Conservation (phyloP, 2,329 filamentous ascomycete genomes). For the Talaromyces sp. region DNA sequence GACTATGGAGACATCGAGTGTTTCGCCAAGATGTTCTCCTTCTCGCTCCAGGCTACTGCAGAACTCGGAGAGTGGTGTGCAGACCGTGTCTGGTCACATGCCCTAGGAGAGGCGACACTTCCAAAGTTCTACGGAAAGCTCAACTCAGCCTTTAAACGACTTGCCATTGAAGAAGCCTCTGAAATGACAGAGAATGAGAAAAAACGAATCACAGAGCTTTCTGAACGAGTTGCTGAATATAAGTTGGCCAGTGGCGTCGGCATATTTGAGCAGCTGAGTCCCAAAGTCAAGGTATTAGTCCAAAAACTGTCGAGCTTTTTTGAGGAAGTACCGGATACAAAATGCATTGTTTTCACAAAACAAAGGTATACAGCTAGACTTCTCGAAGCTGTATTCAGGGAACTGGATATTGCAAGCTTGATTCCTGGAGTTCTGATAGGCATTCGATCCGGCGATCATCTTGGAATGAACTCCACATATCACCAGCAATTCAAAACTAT, state of each 20-base stretch:
- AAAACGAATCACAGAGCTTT: conserved; percentile 55
- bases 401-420: conserved; percentile 56
- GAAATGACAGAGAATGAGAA: conserved; percentile 51
- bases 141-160: conserved; percentile 12
- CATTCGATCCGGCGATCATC: conserved; percentile 45
- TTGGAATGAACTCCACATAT: conserved; percentile 62
- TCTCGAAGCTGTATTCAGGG: conserved; percentile 62
- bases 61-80: conserved; percentile 79
- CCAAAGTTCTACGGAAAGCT: conserved; percentile 56
- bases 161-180: conserved; percentile 9
- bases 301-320: conserved; percentile 62
- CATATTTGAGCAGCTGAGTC: conserved; percentile 53
- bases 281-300: conserved; percentile 66
- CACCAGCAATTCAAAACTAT: conserved; percentile 71
- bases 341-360: conserved; percentile 86
- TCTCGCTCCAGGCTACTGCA: conserved; percentile 56
- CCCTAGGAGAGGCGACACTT: conserved; percentile 59
- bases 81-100: conserved; percentile 73
- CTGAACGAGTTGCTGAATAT: conserved; percentile 52
- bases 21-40: conserved; percentile 56
- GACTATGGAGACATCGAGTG: conserved; percentile 49
- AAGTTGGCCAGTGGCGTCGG: conserved; percentile 38
- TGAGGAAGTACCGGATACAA: conserved; percentile 50
- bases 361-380: conserved; percentile 72
- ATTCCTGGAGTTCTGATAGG: conserved; percentile 63